Conservation (phyloP, 176 grass and related monocot species). For the Raddia distichophylla region DNA sequence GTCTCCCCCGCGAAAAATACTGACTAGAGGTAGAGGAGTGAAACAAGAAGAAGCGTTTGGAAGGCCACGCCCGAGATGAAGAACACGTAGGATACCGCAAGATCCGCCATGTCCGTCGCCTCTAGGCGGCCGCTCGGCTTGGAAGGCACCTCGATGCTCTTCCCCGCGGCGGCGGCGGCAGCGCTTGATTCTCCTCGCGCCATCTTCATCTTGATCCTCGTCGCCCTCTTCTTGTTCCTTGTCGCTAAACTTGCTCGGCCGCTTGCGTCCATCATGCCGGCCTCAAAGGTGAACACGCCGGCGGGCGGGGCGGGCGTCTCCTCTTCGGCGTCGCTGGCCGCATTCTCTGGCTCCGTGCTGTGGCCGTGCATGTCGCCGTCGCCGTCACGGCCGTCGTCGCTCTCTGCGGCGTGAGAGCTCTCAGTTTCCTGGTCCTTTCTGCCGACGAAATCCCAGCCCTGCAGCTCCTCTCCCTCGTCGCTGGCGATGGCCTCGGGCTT, state of each 20-base stretch:
- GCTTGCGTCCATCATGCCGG: background rate
- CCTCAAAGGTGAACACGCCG: background rate
- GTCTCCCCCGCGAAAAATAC: background rate
- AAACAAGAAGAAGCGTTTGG: background rate
- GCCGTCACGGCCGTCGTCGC: background rate
- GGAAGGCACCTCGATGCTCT: background rate
- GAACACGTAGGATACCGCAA: background rate
- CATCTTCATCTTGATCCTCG: no score
- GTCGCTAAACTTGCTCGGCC: no score
- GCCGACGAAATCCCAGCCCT: background rate
- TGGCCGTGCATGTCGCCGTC: no score
- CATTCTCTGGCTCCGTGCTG: no score
- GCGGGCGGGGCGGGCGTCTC: no score
- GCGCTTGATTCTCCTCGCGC: no score
- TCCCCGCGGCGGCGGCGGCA: background rate
- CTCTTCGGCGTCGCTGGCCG: no score
- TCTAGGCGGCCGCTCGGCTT: background rate
- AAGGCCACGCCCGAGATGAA: background rate
- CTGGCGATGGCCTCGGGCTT: background rate
- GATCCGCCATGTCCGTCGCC: background rate
- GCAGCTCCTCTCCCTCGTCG: background rate
- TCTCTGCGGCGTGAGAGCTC: background rate
- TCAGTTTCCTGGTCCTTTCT: background rate
- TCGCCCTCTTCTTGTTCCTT: no score
- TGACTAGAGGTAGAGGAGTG: background rate